These are phyloP conservation scores for Eimeria tenella DNA, from an alignment of 169 alveolate species.

Conservation along the genomic window DNA sequence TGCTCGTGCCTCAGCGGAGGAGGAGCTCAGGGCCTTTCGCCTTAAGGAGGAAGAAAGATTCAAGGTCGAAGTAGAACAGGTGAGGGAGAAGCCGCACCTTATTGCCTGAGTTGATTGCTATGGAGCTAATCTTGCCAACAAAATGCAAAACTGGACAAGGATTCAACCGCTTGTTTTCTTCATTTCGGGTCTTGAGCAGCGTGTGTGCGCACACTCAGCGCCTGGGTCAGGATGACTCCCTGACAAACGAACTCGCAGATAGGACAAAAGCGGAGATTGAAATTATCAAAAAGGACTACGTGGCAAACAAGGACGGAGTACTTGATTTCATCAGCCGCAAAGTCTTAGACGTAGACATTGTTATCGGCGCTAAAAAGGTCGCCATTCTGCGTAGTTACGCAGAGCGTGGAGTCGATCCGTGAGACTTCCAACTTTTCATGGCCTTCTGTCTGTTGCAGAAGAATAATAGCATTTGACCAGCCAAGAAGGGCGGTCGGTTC, in stretches of 20 bases:
- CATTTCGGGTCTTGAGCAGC: background rate
- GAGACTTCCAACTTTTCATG: background rate
- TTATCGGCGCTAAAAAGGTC: conserved; percentile 37
- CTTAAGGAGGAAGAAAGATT: conserved; percentile 78
- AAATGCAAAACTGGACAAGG: no score
- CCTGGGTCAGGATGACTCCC: conserved; percentile 78
- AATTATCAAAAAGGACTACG: conserved; percentile 75
- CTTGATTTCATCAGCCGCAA: conserved; percentile 65
- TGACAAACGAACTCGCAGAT: conserved; percentile 67
- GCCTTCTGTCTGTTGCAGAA: no score
- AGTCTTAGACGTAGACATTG: conserved; percentile 72
- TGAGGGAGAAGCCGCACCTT: background rate
- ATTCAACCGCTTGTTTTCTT: background rate
- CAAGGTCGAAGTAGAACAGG: conserved; percentile 78
- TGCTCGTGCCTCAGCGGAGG: conserved; percentile 80
- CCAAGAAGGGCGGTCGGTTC: no score
- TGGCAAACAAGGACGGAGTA: conserved; percentile 71
- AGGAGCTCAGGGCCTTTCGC: conserved; percentile 78
- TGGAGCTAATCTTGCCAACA: no score
- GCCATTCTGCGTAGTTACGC: conserved; percentile 77
- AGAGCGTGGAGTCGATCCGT: conserved; percentile 69
- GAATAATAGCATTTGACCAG: no score
- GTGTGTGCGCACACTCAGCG: conserved; percentile 49
- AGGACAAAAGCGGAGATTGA: conserved; percentile 75
- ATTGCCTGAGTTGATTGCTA: no score